Conservation (phyloP, 345 rosid genomes). For the Dipteronia sinensis region DNA sequence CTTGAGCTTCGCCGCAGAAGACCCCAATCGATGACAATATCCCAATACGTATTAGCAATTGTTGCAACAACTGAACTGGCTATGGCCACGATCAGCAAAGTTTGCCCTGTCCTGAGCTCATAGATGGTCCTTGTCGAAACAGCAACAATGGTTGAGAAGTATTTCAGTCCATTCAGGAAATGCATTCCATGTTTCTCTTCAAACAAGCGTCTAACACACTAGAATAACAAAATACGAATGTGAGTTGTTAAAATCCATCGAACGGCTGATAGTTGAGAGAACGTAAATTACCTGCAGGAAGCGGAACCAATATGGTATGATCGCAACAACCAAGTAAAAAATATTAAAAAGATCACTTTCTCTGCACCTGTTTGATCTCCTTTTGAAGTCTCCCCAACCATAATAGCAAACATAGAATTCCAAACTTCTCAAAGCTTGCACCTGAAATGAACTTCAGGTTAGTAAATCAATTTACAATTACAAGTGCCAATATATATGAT, state of each 20-base stretch:
- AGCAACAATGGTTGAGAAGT: conserved; percentile 56
- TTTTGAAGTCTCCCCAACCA: conserved; percentile 60
- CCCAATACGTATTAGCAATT: conserved; percentile 59
- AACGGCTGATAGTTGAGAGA: not conserved
- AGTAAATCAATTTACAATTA: not conserved
- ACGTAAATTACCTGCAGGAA: conserved; percentile 52
- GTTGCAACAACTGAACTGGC: conserved; percentile 60
- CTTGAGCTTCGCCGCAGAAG: conserved; percentile 60
- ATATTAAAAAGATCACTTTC: conserved; percentile 55
- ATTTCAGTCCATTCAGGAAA: conserved; percentile 59
- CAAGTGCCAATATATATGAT: not conserved
- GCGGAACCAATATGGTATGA: conserved; percentile 72
- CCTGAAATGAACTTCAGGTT: conserved; percentile 32
- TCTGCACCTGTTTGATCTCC: conserved; percentile 49
- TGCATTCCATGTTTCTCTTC: conserved; percentile 57
- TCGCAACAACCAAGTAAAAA: conserved; percentile 59
- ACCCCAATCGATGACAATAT: conserved; percentile 76
- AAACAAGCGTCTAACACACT: conserved; percentile 63
- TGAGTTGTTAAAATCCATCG: no score
- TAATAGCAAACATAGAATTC: conserved; percentile 77
- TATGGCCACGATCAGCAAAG: conserved; percentile 65
- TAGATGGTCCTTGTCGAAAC: conserved; percentile 49
- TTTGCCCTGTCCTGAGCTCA: conserved; percentile 29
- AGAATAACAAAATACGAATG: not conserved
- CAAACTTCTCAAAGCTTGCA: conserved; percentile 64